Percentiles rank a stretch among this genome's conserved stretches.
Conservation (phyloP, 306 rosid genomes). For the Ormosia semicastrata region DNA sequence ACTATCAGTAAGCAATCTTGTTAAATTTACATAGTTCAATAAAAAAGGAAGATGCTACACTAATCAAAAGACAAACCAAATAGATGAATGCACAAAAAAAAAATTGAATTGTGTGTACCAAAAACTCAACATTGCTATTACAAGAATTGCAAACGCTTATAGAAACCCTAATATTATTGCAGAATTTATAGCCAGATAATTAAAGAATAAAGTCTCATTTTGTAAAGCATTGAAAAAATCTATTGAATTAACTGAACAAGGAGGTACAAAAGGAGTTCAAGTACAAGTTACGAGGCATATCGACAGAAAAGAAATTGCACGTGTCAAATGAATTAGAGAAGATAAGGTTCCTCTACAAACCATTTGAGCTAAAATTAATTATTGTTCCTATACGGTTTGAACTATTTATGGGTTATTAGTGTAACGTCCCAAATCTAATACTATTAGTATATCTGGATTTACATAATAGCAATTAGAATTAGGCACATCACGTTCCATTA, state of each 20-base stretch:
- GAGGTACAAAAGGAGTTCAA: neutral
- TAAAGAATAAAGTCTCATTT: neutral
- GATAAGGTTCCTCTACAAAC: constrained; percentile 5
- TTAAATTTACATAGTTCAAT: too few relatives aligned
- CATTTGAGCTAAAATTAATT: constrained; percentile 19
- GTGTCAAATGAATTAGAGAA: neutral
- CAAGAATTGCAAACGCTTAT: neutral
- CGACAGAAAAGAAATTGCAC: constrained; percentile 7
- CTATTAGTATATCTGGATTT: too few relatives aligned
- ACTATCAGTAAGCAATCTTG: too few relatives aligned
- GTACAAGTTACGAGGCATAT: neutral
- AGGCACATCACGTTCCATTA: too few relatives aligned
- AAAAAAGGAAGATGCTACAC: too few relatives aligned
- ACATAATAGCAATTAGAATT: too few relatives aligned
- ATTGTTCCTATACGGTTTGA: neutral
- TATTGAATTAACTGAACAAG: neutral
- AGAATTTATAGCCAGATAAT: neutral
- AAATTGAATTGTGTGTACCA: neutral
- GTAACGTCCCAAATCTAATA: too few relatives aligned
- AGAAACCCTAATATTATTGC: neutral
- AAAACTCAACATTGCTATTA: neutral
- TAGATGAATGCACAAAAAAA: too few relatives aligned
- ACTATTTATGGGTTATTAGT: neutral
- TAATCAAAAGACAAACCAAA: too few relatives aligned
- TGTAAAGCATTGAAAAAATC: too few relatives aligned